Conservation (phyloP, 345 rosid species). For the Corymbia maculata region DNA sequence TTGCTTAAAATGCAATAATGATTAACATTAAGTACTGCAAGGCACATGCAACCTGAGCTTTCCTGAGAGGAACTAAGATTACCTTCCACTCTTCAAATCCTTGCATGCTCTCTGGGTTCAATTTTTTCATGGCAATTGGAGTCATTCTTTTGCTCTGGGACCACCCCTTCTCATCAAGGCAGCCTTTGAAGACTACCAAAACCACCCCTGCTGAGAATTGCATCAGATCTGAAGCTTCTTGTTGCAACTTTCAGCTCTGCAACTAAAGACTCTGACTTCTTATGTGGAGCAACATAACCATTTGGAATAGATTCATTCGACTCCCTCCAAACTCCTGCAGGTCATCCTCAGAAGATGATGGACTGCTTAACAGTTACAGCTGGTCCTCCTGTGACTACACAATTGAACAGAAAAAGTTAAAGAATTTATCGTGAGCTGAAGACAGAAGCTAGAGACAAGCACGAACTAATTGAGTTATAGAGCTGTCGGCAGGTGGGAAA, state of each 20-base stretch:
- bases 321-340: neutral
- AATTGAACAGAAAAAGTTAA: neutral
- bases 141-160: neutral
- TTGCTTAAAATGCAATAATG: neutral
- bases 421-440: neutral
- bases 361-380: neutral
- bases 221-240: neutral
- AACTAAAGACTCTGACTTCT: neutral
- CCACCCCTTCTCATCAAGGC: neutral
- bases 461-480: neutral
- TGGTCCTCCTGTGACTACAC: neutral
- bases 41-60: neutral
- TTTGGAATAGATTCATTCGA: neutral
- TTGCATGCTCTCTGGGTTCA: neutral
- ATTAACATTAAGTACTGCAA: neutral
- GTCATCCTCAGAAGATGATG: neutral
- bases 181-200: slow-evolving; percentile 1
- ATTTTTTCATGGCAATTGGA: neutral
- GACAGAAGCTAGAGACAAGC: too few relatives aligned
- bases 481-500: neutral
- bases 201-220: neutral
- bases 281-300: neutral
- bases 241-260: neutral
- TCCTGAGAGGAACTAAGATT: neutral
- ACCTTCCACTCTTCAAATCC: neutral